Percentiles rank a stretch among this genome's conserved stretches.
phyloP scores from a whole-genome alignment of 2,329 filamentous ascomycete species.

The Paecilomyces sp. region DNA sequence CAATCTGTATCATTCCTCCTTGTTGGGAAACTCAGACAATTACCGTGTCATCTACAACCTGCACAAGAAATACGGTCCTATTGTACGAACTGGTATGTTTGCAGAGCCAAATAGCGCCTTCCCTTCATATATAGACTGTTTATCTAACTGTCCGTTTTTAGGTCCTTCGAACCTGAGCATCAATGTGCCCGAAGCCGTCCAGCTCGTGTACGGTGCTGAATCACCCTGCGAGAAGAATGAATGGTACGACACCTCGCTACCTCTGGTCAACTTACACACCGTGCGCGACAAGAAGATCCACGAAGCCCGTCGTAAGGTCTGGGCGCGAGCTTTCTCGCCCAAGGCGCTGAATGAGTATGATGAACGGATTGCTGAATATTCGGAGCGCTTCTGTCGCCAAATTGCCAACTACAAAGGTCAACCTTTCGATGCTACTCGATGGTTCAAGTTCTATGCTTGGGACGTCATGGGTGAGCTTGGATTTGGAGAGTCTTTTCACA shows the following conservation, averaged over 20 bases:
- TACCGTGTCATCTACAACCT: neutral
- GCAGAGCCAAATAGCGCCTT: neutral
- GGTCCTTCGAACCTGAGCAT: neutral
- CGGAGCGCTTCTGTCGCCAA: neutral
- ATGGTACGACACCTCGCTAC: neutral
- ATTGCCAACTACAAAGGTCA: neutral
- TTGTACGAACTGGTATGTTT: neutral
- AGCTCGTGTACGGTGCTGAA: neutral
- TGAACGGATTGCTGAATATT: neutral
- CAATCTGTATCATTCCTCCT: neutral
- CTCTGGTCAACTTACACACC: neutral
- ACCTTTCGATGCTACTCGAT: neutral
- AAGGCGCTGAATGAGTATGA: neutral
- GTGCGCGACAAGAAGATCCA: neutral
- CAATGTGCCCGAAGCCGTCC: neutral
- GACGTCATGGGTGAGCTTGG: neutral
- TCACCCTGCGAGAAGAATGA: neutral
- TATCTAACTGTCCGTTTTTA: neutral
- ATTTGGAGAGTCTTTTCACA: neutral
- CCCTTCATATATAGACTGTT: neutral
- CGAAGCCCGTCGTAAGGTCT: neutral
- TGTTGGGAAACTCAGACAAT: neutral
- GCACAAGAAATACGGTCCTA: neutral
- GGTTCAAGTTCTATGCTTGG: neutral
- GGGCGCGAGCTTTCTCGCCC: neutral